These are phyloP conservation scores for Chalaropsis ovoidea DNA, from an alignment of 2,329 filamentous ascomycete species.

Conservation along the genomic window DNA sequence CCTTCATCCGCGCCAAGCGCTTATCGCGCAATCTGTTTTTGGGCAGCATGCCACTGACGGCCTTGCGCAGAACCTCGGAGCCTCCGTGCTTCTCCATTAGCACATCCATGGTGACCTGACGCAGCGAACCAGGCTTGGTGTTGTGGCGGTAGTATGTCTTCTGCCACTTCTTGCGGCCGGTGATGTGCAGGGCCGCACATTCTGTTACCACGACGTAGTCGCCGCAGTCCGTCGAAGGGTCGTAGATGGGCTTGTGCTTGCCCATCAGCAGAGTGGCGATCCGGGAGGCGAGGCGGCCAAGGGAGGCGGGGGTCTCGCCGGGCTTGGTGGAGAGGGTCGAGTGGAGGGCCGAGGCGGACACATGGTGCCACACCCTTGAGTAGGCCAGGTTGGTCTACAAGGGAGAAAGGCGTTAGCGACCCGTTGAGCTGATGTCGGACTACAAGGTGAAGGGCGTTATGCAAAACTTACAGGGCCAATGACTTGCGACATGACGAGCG, in stretches of 20 bases:
- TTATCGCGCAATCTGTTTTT: conserved; percentile 91
- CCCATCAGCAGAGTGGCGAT: conserved; percentile 89
- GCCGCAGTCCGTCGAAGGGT: conserved; percentile 95
- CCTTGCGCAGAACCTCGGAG: conserved; percentile 78
- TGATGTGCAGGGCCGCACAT: conserved; percentile 76
- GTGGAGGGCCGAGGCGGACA: conserved; percentile 60
- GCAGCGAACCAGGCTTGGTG: conserved; percentile 77
- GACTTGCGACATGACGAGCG: conserved; percentile 60
- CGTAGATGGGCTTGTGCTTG: conserved; percentile 97
- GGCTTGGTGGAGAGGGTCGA: conserved; percentile 48
- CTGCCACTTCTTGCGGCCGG: conserved; percentile 83
- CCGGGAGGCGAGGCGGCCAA: conserved; percentile 77
- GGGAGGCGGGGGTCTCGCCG: conserved; percentile 58
- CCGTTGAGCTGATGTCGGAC: neutral
- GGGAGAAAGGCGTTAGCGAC: conserved; percentile 23
- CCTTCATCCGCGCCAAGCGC: conserved; percentile 79
- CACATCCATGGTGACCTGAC: conserved; percentile 84
- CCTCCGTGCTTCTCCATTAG: conserved; percentile 93
- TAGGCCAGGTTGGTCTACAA: conserved; percentile 86
- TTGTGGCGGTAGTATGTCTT: conserved; percentile 95
- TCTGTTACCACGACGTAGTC: conserved; percentile 95
- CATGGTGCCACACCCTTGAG: conserved; percentile 85
- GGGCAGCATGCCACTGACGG: conserved; percentile 92
- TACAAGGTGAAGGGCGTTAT: too few species aligned
- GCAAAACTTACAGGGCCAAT: conserved; percentile 57